Conservation (phyloP, 495 filamentous ascomycete species). For the Thermothielavioides terrestris region DNA sequence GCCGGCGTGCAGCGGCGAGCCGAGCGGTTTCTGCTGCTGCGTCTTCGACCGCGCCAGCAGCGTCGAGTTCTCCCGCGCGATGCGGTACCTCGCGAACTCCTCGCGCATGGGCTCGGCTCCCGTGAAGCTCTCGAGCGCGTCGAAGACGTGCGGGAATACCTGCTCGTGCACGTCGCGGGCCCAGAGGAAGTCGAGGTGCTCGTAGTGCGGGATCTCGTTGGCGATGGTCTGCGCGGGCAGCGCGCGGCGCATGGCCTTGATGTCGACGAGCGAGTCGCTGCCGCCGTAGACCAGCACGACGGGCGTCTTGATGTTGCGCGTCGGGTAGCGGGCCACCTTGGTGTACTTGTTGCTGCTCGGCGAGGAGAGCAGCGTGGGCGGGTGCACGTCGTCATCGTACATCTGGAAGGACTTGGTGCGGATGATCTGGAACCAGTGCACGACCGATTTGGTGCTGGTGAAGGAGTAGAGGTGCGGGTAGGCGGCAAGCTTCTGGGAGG, state of each 20-base stretch:
- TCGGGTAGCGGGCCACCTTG: slow-evolving; percentile 93
- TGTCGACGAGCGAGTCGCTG: slow-evolving; percentile 90
- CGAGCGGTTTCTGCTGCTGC: too few relatives aligned
- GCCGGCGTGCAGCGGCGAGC: neutral
- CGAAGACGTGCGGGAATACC: slow-evolving; percentile 84
- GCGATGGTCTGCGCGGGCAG: slow-evolving; percentile 75
- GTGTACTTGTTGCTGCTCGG: slow-evolving; percentile 49
- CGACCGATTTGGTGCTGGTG: slow-evolving; percentile 88
- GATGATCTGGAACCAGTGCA: slow-evolving; percentile 99
- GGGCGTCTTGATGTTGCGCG: slow-evolving; percentile 91
- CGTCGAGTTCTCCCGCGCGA: slow-evolving; percentile 22
- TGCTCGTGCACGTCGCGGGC: slow-evolving; percentile 71
- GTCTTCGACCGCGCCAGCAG: neutral
- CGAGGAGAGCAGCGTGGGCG: slow-evolving; percentile 32
- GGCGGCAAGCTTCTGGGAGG: slow-evolving; percentile 88
- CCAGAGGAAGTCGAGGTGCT: slow-evolving; percentile 98
- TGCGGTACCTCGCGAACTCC: slow-evolving; percentile 41
- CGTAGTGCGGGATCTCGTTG: slow-evolving; percentile 78
- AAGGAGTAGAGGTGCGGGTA: slow-evolving; percentile 95
- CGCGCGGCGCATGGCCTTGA: slow-evolving; percentile 81
- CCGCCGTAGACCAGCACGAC: slow-evolving; percentile 90
- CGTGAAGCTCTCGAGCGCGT: slow-evolving; percentile 66
- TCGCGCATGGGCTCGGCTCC: slow-evolving; percentile 42
- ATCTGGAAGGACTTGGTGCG: slow-evolving; percentile 92
- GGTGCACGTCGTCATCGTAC: slow-evolving; percentile 88